Evolutionary conservation across 306 rosid genomes (phyloP).

Genomic region (Crataegus laevigata): DNA sequence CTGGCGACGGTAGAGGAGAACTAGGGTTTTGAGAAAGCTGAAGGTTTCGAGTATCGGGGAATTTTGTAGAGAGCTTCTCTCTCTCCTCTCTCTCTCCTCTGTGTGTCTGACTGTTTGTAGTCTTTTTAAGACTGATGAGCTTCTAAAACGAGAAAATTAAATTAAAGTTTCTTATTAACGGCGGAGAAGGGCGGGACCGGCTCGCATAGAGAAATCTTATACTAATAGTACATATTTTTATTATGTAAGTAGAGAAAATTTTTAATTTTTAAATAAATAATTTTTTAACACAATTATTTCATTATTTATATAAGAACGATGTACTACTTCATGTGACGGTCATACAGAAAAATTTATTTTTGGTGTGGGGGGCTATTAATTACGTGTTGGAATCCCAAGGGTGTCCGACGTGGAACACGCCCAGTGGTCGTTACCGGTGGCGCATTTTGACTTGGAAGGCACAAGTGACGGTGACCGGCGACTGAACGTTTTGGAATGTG

Average conservation of each 20-base stretch:
- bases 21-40: neutral
- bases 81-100: slow-evolving; percentile 5
- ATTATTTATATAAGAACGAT: too few relatives aligned
- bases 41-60: neutral
- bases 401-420: slow-evolving; percentile 31
- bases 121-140: slow-evolving; percentile 1
- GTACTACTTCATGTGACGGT: too few relatives aligned
- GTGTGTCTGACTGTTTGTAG: neutral
- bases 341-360: too few relatives aligned
- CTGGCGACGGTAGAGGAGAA: neutral
- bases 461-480: slow-evolving; percentile 21
- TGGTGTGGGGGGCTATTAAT: slow-evolving; percentile 32
- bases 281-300: too few relatives aligned
- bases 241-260: too few relatives aligned
- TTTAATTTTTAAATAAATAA: too few relatives aligned
- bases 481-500: neutral
- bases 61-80: neutral
- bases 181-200: slow-evolving; percentile 33
- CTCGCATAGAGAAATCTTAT: too few relatives aligned
- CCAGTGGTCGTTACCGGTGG: slow-evolving; percentile 1
- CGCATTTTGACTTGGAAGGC: slow-evolving; percentile 38
- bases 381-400: neutral
- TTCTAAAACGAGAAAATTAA: slow-evolving; percentile 5
- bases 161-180: slow-evolving; percentile 41
- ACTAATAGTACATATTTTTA: too few relatives aligned